Conservation (phyloP, 345 rosid species). For the Schrenkiella parvula region DNA sequence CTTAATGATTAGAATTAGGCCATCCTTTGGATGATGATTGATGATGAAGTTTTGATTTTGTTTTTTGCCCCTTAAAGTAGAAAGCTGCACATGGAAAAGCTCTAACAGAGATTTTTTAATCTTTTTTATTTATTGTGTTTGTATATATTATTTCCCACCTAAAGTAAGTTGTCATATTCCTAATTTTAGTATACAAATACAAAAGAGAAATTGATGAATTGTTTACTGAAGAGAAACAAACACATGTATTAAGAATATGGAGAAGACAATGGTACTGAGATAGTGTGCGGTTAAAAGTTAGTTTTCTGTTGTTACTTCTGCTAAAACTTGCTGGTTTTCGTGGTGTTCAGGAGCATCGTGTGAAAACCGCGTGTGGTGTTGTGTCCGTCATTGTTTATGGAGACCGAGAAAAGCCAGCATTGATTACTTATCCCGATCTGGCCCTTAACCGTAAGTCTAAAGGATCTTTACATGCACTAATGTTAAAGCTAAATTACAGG, state of each 20-base stretch:
- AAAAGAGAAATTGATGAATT: slow-evolving; percentile 15
- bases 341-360: slow-evolving; percentile 67
- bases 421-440: slow-evolving; percentile 87
- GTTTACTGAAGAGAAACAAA: slow-evolving; percentile 17
- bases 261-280: slow-evolving; percentile 25
- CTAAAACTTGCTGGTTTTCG: slow-evolving; percentile 14
- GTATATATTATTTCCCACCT: slow-evolving; percentile 21
- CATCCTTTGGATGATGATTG: slow-evolving; percentile 22
- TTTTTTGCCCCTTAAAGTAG: slow-evolving; percentile 14
- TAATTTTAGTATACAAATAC: slow-evolving; percentile 14
- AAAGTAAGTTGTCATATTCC: slow-evolving; percentile 25
- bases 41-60: slow-evolving; percentile 29
- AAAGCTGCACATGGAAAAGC: slow-evolving; percentile 55
- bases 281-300: neutral
- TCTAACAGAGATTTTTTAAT: slow-evolving; percentile 32
- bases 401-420: slow-evolving; percentile 78
- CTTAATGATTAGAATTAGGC: slow-evolving; percentile 47
- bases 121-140: slow-evolving; percentile 1
- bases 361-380: slow-evolving; percentile 63
- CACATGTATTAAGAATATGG: slow-evolving; percentile 11
- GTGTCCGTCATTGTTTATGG: slow-evolving; percentile 84
- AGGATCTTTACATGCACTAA: neutral
- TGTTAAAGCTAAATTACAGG: neutral
- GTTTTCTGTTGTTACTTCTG: neutral
- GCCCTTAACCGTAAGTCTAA: slow-evolving; percentile 68